Evolutionary conservation across 352 stramenopile genomes (phyloP), one percentile per base, ranked within the genome.

Genomic region (Thalassiosira exigua): DNA sequence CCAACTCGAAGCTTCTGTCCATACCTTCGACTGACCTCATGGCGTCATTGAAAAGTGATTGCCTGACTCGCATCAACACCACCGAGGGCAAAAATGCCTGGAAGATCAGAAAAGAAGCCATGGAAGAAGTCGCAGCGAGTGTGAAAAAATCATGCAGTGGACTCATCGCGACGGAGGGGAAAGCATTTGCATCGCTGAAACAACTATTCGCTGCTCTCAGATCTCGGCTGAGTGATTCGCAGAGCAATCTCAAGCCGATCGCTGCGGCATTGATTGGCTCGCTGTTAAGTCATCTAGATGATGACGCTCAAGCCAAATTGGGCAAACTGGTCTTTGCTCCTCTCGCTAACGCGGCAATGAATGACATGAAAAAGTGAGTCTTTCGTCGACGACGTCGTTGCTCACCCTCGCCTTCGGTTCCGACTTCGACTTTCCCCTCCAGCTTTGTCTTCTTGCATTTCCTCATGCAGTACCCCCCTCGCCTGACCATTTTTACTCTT

Each of bases 171-270:
- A 90, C 85, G 22, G 73, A 82, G 27, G 39, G 41, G 14, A 79
- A 76, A 36, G 67, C 80, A 53, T 77, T 86, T 66, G 48, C 58
- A 46, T 54, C 52, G 14, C 59, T 94, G 17, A 83, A 88, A 29
- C 82, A 94, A 42, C 62, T 95, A 14, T 56, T 90, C 0, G 26
- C 76, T 27, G 82, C 66, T 30, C 60, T 95, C 19, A 60, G 73
- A 61, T 82, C 86, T 17, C 82, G 89, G 17, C 68, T 95, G 24
- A 86, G 75, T 75, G 90, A 95, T 79, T 92, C 89, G 26, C 90
- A 95, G 67, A 93, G 87, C 54, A 95, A 95, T 84, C 69, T 95
- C 5, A 94, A 93, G 66, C 90, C 90, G 39, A 9, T 93, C 22
- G 86, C 90, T 42, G 89, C 88, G 32, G 57, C 69, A 36, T 24